phyloP scores from a whole-genome alignment of 2,329 filamentous ascomycete genomes.

The Arthrobotrys megalospora region DNA sequence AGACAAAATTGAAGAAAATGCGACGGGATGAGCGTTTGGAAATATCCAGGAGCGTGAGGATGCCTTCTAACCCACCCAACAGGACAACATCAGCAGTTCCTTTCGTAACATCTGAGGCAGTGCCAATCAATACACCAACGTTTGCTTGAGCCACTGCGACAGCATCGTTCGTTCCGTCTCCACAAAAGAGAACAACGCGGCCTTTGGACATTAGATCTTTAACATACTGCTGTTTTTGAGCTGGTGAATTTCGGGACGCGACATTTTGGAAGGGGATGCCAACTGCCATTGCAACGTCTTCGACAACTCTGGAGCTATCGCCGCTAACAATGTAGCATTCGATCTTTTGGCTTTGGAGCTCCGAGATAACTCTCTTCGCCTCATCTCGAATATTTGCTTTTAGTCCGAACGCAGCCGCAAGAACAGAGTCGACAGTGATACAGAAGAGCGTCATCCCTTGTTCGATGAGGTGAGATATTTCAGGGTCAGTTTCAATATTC shows the following conservation, averaged over 20 bases:
- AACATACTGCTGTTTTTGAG: conserved; percentile 73
- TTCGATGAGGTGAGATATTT: conserved; percentile 12
- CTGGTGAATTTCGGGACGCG: conserved; percentile 70
- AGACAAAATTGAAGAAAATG: conserved; percentile 79
- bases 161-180: conserved; percentile 86
- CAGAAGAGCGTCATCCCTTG: conserved; percentile 68
- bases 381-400: conserved; percentile 69
- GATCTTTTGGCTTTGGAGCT: conserved; percentile 71
- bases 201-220: conserved; percentile 65
- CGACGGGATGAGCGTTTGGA: conserved; percentile 68
- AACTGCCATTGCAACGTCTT: conserved; percentile 69
- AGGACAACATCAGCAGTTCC: conserved; percentile 80
- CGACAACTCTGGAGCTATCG: conserved; percentile 71
- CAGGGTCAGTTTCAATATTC: conserved; percentile 24
- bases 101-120: conserved; percentile 76
- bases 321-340: conserved; percentile 73
- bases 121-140: conserved; percentile 79
- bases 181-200: conserved; percentile 76
- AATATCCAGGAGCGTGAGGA: conserved; percentile 75
- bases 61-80: conserved; percentile 73
- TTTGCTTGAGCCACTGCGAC: conserved; percentile 79
- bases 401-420: conserved; percentile 72
- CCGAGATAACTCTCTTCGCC: conserved; percentile 69
- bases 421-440: conserved; percentile 68
- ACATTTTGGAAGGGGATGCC: conserved; percentile 68